phyloP scores from a whole-genome alignment of 257 asterid genomes.

The Jasminum sambac region DNA sequence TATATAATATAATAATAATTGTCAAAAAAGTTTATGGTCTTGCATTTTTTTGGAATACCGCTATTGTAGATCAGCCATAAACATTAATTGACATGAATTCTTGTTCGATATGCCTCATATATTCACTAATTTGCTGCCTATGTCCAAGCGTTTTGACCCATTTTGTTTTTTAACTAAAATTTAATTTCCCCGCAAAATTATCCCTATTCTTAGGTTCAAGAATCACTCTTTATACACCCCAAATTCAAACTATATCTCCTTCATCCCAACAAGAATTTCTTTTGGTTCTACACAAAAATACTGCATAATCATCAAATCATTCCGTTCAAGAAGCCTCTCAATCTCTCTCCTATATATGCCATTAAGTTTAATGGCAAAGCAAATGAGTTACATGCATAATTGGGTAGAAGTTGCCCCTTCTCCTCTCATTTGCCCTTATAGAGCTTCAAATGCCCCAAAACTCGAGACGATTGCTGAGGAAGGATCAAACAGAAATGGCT shows the following conservation, averaged over 20 bases:
- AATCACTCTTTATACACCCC: neutral
- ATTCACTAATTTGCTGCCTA: too few relatives aligned
- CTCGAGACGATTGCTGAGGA: slow-evolving; percentile 41
- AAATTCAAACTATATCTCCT: too few relatives aligned
- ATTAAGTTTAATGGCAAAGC: slow-evolving; percentile 29
- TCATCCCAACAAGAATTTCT: neutral
- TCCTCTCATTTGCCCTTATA: slow-evolving; percentile 29
- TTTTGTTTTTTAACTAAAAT: too few relatives aligned
- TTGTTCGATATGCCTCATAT: too few relatives aligned
- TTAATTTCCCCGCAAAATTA: neutral
- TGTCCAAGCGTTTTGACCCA: too few relatives aligned
- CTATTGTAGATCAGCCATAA: too few relatives aligned
- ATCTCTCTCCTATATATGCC: neutral
- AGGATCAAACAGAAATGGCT: slow-evolving; percentile 22
- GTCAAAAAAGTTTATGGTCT: too few relatives aligned
- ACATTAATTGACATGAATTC: too few relatives aligned
- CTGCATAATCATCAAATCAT: neutral
- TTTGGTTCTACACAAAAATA: neutral
- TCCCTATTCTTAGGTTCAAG: neutral
- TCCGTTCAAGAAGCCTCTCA: slow-evolving; percentile 13
- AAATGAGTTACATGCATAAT: slow-evolving; percentile 26
- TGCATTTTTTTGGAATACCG: too few relatives aligned
- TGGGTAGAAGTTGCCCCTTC: slow-evolving; percentile 42
- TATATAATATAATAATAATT: too few relatives aligned
- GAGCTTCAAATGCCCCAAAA: slow-evolving; percentile 33